Percentiles rank a stretch among this genome's conserved stretches.
phyloP scores from a whole-genome alignment of 257 asterid species.

The Solanum ossicruentum region DNA sequence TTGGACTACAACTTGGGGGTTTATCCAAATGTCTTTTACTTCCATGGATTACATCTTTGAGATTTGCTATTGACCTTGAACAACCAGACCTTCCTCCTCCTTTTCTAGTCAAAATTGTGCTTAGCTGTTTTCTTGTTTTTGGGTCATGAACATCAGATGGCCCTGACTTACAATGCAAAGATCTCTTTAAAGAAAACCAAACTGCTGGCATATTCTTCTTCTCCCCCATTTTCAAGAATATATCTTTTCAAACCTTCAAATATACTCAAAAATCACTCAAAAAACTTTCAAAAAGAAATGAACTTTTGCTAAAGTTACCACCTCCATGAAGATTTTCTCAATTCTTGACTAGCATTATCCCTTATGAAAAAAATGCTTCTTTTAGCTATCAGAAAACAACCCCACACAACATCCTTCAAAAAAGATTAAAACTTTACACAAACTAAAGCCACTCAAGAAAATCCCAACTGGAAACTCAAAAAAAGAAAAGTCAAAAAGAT shows the following conservation, averaged over 20 bases:
- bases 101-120: slow-evolving; percentile 25
- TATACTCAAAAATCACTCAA: background rate
- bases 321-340: background rate
- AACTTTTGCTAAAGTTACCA: background rate
- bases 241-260: background rate
- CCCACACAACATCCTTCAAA: background rate
- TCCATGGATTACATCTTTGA: slow-evolving; percentile 63
- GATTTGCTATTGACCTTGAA: slow-evolving; percentile 59
- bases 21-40: slow-evolving; percentile 45
- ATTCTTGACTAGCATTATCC: background rate
- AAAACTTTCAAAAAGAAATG: background rate
- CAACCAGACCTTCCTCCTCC: slow-evolving; percentile 48
- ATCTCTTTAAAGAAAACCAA: slow-evolving; percentile 50
- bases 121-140: slow-evolving; percentile 20
- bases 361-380: background rate
- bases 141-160: slow-evolving; percentile 53
- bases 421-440: background rate
- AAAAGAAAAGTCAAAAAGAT: background rate
- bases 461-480: background rate
- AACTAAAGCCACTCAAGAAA: background rate
- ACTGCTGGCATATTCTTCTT: slow-evolving; percentile 27
- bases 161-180: slow-evolving; percentile 56
- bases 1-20: slow-evolving; percentile 59
- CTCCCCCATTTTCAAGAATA: slow-evolving; percentile 19
- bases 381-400: background rate